phyloP scores from a whole-genome alignment of 2,329 filamentous ascomycete genomes.

The Davidsoniella australis region DNA sequence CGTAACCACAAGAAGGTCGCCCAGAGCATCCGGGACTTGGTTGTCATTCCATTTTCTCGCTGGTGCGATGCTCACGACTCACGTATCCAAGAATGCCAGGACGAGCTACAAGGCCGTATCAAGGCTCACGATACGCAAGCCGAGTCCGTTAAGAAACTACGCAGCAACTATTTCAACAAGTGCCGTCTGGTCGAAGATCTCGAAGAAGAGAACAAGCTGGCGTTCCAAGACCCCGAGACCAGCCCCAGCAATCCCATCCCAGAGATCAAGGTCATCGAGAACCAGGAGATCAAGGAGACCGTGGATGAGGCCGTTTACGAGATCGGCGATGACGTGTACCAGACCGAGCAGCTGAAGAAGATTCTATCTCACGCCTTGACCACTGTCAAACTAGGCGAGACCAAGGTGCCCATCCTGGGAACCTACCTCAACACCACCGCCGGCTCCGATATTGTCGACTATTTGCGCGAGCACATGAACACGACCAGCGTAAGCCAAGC shows the following conservation, averaged over 20 bases:
- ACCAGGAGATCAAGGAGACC: slow-evolving; percentile 41
- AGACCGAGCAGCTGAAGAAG: slow-evolving; percentile 76
- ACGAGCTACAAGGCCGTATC: slow-evolving; percentile 78
- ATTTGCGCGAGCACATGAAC: slow-evolving; percentile 75
- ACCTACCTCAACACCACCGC: slow-evolving; percentile 86
- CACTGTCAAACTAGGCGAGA: slow-evolving; percentile 72
- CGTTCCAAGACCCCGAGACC: slow-evolving; percentile 71
- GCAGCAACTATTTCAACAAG: slow-evolving; percentile 97
- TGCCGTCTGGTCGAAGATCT: slow-evolving; percentile 89
- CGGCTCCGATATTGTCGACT: slow-evolving; percentile 88
- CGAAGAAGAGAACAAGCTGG: slow-evolving; percentile 96
- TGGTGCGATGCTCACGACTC: slow-evolving; percentile 94
- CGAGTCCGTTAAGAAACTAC: slow-evolving; percentile 77
- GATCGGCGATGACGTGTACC: slow-evolving; percentile 76
- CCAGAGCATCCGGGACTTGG: slow-evolving; percentile 87
- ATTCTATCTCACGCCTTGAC: slow-evolving; percentile 74
- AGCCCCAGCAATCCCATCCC: slow-evolving; percentile 55
- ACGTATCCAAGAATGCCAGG: slow-evolving; percentile 83
- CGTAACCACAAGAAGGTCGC: slow-evolving; percentile 90
- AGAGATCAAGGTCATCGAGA: slow-evolving; percentile 73
- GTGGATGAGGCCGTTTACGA: slow-evolving; percentile 78
- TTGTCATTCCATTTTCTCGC: slow-evolving; percentile 81
- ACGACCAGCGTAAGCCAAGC: slow-evolving; percentile 76
- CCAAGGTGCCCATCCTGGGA: slow-evolving; percentile 88
- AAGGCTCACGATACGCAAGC: slow-evolving; percentile 87